Evolutionary conservation across 208 protist genomes (phyloP).

Genomic region (Novymonas esmeraldas): DNA sequence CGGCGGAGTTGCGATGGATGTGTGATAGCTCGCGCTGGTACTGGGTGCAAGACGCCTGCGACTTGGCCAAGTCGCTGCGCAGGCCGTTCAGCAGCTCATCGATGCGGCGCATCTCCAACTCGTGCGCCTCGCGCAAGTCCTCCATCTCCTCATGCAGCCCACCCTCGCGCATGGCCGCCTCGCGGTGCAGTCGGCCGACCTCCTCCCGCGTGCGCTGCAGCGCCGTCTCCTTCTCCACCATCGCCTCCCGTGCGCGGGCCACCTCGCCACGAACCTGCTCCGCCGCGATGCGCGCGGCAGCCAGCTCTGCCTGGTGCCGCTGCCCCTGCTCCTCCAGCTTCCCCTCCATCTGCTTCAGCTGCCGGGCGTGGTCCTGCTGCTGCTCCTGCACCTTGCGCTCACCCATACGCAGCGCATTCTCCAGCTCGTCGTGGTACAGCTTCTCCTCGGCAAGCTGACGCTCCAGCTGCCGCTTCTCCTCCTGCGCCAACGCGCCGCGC

Average conservation of each 20-base stretch:
- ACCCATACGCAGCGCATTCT: constrained; percentile 44
- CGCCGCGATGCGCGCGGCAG: constrained; percentile 43
- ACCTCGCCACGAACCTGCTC: constrained; percentile 59
- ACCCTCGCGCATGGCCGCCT: constrained; percentile 48
- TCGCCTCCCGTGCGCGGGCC: constrained; percentile 41
- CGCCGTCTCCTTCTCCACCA: constrained; percentile 45
- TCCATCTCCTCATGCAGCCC: constrained; percentile 66
- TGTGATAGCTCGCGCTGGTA: constrained; percentile 68
- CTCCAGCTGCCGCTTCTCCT: constrained; percentile 45
- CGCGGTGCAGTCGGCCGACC: constrained; percentile 53
- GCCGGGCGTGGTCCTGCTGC: constrained; percentile 40
- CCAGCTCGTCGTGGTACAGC: constrained; percentile 44
- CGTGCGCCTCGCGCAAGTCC: constrained; percentile 54
- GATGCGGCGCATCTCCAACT: constrained; percentile 71
- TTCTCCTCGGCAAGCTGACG: constrained; percentile 42
- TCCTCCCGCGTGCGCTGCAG: constrained; percentile 71
- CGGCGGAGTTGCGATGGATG: constrained; percentile 53
- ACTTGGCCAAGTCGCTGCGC: constrained; percentile 66
- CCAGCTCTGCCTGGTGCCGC: constrained; percentile 59
- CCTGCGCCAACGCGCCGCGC: constrained; percentile 35
- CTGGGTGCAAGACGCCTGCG: constrained; percentile 56
- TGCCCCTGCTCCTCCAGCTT: constrained; percentile 52
- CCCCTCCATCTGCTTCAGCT: constrained; percentile 42
- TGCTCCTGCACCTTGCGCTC: constrained; percentile 42
- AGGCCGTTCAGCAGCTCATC: constrained; percentile 83